Percentiles rank a stretch among this genome's conserved stretches.
Conservation (phyloP, 1,284 basidiomycete genomes). For the Ceratobasidium theobromae region DNA sequence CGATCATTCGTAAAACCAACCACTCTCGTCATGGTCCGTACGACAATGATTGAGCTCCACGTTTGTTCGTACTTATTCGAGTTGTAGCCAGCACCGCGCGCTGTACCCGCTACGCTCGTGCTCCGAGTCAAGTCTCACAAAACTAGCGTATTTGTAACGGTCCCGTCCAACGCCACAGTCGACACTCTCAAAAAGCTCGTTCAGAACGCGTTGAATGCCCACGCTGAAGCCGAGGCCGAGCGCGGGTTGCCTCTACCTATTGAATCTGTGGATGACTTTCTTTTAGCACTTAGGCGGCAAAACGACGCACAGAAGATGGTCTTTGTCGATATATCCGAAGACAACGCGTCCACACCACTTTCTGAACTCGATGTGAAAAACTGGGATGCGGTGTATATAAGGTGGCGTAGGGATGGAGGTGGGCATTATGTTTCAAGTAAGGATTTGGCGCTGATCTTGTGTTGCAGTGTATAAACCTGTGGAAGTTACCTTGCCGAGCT, state of each 20-base stretch:
- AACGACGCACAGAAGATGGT: neutral
- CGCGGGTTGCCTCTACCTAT: slow-evolving; percentile 20
- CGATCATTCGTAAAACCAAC: neutral
- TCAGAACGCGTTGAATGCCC: slow-evolving; percentile 14
- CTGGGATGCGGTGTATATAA: slow-evolving; percentile 21
- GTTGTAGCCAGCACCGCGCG: slow-evolving; percentile 3
- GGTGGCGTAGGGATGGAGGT: slow-evolving; percentile 25
- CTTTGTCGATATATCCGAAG: slow-evolving; percentile 18
- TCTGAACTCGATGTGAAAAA: neutral
- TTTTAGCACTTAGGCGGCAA: neutral
- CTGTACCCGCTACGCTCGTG: slow-evolving; percentile 4
- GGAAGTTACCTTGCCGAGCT: slow-evolving; percentile 18
- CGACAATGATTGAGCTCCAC: neutral
- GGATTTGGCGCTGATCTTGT: neutral
- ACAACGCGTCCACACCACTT: slow-evolving; percentile 6
- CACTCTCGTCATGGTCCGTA: neutral
- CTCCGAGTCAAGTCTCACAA: slow-evolving; percentile 25
- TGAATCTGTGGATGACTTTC: slow-evolving; percentile 9
- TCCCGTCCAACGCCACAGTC: slow-evolving; percentile 9
- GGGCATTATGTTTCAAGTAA: neutral
- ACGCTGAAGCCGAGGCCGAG: neutral
- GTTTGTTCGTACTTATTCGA: neutral
- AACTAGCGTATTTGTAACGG: slow-evolving; percentile 19
- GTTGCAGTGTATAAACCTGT: slow-evolving; percentile 17
- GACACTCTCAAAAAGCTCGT: slow-evolving; percentile 23